Evolutionary conservation across 345 rosid genomes (phyloP).

Genomic region (Populus davidiana): DNA sequence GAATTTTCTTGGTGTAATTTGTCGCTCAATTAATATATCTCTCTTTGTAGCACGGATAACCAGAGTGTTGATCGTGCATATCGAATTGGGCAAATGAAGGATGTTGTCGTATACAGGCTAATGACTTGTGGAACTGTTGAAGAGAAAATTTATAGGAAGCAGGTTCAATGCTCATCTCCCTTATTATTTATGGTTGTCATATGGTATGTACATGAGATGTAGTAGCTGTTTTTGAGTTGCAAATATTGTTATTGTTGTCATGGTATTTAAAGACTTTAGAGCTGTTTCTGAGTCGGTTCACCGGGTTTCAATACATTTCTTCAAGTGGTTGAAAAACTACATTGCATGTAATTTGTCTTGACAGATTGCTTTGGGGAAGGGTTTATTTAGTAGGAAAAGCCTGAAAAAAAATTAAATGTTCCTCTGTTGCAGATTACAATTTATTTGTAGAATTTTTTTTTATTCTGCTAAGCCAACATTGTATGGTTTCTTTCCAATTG

Average conservation of each 20-base stretch:
- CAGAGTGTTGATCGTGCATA: slow-evolving; percentile 99
- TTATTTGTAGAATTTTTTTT: not conserved
- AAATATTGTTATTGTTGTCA: not conserved
- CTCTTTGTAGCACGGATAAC: slow-evolving; percentile 72
- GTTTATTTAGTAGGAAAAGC: too few species aligned
- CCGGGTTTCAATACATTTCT: not conserved
- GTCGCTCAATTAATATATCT: not conserved
- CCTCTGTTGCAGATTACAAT: not conserved
- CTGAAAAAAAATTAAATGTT: not conserved
- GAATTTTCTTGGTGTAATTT: not conserved
- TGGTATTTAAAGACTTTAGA: not conserved
- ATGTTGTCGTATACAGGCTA: slow-evolving; percentile 84
- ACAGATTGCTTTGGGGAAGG: too few species aligned
- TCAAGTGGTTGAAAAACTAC: not conserved
- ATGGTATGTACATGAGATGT: not conserved
- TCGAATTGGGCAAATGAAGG: slow-evolving; percentile 93
- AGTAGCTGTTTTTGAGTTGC: not conserved
- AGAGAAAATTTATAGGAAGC: slow-evolving; percentile 95
- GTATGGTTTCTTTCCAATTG: not conserved
- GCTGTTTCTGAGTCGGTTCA: not conserved
- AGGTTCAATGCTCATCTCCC: slow-evolving; percentile 42
- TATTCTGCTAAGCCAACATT: not conserved
- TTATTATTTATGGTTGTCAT: not conserved
- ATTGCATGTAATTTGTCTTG: not conserved
- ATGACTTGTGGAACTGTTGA: slow-evolving; percentile 98